A percentile compares a stretch with the other conserved stretches of the same genome.
phyloP scores from a whole-genome alignment of 805 yeast genomes.

The Priceomyces fermenticarens region DNA sequence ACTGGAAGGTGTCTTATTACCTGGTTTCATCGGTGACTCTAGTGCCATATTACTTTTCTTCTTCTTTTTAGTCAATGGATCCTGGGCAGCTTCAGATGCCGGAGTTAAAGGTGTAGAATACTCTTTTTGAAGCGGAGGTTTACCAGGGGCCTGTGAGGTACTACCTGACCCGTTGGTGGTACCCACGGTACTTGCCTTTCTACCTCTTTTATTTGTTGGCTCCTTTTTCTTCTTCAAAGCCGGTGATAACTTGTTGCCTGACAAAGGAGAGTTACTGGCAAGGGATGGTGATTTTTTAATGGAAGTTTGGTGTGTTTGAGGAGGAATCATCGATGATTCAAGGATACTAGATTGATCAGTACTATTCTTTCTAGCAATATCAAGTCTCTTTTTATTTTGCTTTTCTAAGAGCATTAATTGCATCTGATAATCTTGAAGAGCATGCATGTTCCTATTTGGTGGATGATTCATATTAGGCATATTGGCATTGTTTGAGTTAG shows the following conservation, averaged over 20 bases:
- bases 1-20: constrained; percentile 8
- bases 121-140: constrained; percentile 28
- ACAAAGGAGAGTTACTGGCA: constrained; percentile 29
- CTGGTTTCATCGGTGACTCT: constrained; percentile 37
- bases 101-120: constrained; percentile 40
- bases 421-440: constrained; percentile 78
- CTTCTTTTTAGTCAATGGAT: constrained; percentile 21
- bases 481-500: constrained; percentile 4
- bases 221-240: constrained; percentile 29
- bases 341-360: constrained; percentile 12
- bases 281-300: constrained; percentile 25
- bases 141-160: constrained; percentile 9
- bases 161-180: constrained; percentile 10
- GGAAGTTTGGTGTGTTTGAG: constrained; percentile 15
- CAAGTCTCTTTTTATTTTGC: constrained; percentile 69
- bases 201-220: constrained; percentile 25
- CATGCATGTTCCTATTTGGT: constrained; percentile 41
- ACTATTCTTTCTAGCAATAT: constrained; percentile 42
- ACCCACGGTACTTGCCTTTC: constrained; percentile 27
- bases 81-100: constrained; percentile 33
- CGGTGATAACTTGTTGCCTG: constrained; percentile 35
- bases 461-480: constrained; percentile 3
- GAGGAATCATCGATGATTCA: constrained; percentile 21
- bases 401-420: constrained; percentile 72
- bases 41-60: constrained; percentile 21